phyloP scores from a whole-genome alignment of 306 rosid genomes.

The Crotalaria pallida region DNA sequence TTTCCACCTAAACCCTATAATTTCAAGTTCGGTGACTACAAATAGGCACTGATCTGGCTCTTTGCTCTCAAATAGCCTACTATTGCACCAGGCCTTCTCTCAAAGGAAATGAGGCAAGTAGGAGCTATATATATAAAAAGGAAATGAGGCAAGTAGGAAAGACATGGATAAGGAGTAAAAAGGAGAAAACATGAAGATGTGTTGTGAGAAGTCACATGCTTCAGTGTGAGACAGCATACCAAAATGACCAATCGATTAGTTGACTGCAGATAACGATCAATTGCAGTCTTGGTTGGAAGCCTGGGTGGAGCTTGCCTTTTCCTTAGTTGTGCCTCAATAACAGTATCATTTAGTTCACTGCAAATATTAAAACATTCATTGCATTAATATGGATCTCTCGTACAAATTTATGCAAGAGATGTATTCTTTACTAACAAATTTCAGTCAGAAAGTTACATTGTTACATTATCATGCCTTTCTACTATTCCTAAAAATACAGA shows the following conservation, averaged over 20 bases:
- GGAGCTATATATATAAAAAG: not conserved
- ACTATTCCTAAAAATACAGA: not conserved
- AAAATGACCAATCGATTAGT: slow-evolving; percentile 77
- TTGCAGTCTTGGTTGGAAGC: slow-evolving; percentile 55
- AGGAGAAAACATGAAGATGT: not conserved
- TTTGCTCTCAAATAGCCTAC: not conserved
- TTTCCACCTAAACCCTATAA: not conserved
- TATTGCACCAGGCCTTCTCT: not conserved
- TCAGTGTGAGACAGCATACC: slow-evolving; percentile 45
- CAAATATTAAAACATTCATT: slow-evolving; percentile 24
- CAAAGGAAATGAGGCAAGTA: not conserved
- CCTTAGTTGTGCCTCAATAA: slow-evolving; percentile 52
- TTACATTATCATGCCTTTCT: not conserved
- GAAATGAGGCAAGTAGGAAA: slow-evolving; percentile 2
- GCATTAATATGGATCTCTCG: not conserved
- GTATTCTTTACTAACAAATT: not conserved
- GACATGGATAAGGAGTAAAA: not conserved
- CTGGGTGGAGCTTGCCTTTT: slow-evolving; percentile 51
- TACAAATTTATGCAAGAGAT: not conserved
- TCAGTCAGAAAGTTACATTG: not conserved
- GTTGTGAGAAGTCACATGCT: slow-evolving; percentile 4
- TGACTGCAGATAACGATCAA: slow-evolving; percentile 51
- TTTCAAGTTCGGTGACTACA: not conserved
- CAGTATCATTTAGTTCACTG: slow-evolving; percentile 92
- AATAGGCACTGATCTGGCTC: not conserved